Conservation (phyloP, 129 eudicot species). For the Mikania micrantha region DNA sequence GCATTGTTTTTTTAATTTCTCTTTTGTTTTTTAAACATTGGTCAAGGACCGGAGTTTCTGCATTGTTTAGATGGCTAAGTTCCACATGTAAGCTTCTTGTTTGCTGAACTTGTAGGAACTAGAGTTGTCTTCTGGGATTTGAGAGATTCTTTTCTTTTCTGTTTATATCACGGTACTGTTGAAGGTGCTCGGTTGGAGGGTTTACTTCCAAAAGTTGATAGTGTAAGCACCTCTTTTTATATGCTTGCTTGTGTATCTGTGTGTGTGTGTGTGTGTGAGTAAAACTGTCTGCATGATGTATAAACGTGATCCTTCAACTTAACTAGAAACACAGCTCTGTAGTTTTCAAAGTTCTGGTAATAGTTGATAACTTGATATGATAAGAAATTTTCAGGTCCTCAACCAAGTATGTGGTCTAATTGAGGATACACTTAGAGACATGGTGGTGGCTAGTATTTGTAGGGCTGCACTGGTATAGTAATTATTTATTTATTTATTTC, state of each 20-base stretch:
- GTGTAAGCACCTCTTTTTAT: constrained; percentile 34
- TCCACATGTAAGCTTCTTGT: not conserved
- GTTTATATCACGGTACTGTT: constrained; percentile 76
- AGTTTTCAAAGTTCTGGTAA: not conserved
- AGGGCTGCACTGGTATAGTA: constrained; percentile 68
- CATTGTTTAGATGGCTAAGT: not conserved
- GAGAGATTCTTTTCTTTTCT: constrained; percentile 59
- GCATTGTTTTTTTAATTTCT: too few species aligned
- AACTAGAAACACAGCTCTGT: not conserved
- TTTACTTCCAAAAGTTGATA: constrained; percentile 69
- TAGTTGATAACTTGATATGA: not conserved
- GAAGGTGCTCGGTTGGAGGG: constrained; percentile 67
- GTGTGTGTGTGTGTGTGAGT: not conserved
- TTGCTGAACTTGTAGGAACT: constrained; percentile 49
- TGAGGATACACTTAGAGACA: constrained; percentile 71
- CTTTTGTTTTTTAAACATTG: too few species aligned
- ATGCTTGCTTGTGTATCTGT: not conserved
- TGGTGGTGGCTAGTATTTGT: constrained; percentile 77
- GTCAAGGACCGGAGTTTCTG: not conserved
- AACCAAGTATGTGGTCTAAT: constrained; percentile 58
- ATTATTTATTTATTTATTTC: not conserved
- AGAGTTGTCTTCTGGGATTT: constrained; percentile 86
- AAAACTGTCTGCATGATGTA: constrained; percentile 5
- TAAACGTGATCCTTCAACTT: not conserved
- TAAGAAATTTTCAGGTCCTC: constrained; percentile 48